Evolutionary conservation across 208 protist species (phyloP).

Genomic region (Trypanosomatidae sp.): DNA sequence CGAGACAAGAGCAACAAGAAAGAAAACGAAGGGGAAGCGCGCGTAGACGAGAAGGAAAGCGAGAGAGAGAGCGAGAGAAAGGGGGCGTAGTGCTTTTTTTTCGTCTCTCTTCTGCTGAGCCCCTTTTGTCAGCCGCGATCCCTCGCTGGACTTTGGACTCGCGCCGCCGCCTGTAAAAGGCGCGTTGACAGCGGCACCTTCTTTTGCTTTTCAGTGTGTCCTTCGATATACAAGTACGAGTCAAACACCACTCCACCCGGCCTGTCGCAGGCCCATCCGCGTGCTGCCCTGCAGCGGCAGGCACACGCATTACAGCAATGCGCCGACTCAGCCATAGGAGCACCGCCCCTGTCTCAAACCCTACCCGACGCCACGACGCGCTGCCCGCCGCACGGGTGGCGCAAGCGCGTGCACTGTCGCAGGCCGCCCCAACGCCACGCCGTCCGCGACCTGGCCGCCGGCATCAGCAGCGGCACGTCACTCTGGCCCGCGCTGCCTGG

Average conservation of each 20-base stretch:
- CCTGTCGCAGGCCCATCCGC: background rate
- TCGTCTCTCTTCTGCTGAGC: no score
- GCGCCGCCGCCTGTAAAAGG: no score
- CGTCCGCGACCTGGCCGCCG: background rate
- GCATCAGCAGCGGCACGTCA: background rate
- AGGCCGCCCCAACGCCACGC: background rate
- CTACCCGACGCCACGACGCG: background rate
- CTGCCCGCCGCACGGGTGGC: background rate
- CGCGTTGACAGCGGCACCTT: background rate
- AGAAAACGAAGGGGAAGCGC: background rate
- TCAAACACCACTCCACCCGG: no score
- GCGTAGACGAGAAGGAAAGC: no score
- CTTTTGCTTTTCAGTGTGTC: background rate
- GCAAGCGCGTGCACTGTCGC: background rate
- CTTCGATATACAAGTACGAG: no score
- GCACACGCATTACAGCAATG: background rate
- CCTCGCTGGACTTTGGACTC: no score
- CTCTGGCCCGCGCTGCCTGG: background rate
- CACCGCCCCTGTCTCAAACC: background rate
- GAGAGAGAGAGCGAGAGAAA: no score
- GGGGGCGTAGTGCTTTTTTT: no score
- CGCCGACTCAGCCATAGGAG: background rate
- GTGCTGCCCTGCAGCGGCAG: background rate
- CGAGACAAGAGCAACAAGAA: background rate
- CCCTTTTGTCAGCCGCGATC: no score